Evolutionary conservation across 1,139 yeast species (phyloP), one percentile per base, ranked within the genome.

Genomic region (Saccharomyces hybrid): DNA sequence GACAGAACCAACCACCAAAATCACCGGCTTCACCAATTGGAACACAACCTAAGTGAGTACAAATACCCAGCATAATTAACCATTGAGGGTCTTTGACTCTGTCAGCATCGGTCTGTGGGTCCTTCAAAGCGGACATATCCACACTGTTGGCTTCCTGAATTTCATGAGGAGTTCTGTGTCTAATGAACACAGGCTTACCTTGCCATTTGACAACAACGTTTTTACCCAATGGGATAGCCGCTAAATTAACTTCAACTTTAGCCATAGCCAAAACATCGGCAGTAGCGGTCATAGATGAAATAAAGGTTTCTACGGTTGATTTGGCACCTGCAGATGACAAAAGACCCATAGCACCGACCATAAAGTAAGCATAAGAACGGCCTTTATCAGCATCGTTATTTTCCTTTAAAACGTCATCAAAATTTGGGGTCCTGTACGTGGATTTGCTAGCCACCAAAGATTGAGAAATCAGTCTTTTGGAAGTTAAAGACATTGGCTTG

Each of bases 21-120:
- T 95, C 99, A 78, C 99, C 99, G 62, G 98, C 88, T 79, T 95
- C 99, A 74, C 99, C 99, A 72, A 95, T 95, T 66, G 99, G 99
- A 62, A 95, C 99, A 86, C 99, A 95, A 75, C 99, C 99, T 80
- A 95, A 84, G 75, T 95, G 99, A 66, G 99, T 95, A 82, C 99
- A 93, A 75, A 95, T 91, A 79, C 99, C 99, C 79, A 95, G 77
- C 99, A 95, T 95, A 73, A 95, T 83, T 73, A 95, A 84, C 99
- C 99, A 95, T 78, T 91, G 93, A 63, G 99, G 99, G 75, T 86
- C 88, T 78, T 88, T 81, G 65, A 88, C 98, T 80, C 99, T 91
- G 72, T 89, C 95, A 60, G 87, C 75, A 74, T 95, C 99, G 55
- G 79, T 76, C 79, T 95, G 88, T 65, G 99, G 99, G 74, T 95